Evolutionary conservation across 192 early-diverging fungal genomes (phyloP).

Genomic region (Coemansia sp.): DNA sequence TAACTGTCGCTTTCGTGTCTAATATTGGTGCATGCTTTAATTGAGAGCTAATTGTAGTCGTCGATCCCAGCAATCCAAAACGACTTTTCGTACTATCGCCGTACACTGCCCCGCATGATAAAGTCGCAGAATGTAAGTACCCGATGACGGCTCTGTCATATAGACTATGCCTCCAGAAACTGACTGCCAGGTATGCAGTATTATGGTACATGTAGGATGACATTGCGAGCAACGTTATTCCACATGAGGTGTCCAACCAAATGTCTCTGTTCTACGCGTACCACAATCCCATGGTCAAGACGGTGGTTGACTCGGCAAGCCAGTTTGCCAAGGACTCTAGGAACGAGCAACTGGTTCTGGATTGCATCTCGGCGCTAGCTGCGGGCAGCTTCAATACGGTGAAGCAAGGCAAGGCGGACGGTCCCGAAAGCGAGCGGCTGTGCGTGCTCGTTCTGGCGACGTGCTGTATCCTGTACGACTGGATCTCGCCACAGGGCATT

Average conservation of each 20-base stretch:
- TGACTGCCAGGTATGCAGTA: not conserved
- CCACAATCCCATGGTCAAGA: conserved; percentile 89
- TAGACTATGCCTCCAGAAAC: not conserved
- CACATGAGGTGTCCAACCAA: conserved; percentile 86
- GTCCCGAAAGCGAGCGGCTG: conserved; percentile 65
- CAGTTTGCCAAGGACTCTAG: conserved; percentile 66
- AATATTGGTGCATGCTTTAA: not conserved
- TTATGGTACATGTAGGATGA: conserved; percentile 40
- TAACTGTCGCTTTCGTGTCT: not conserved
- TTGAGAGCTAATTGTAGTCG: conserved; percentile 21
- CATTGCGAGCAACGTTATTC: conserved; percentile 64
- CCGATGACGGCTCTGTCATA: not conserved
- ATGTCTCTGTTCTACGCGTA: conserved; percentile 98
- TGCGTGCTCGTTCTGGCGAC: conserved; percentile 86
- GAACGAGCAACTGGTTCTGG: conserved; percentile 57
- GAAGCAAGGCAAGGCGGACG: conserved; percentile 62
- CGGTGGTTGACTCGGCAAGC: conserved; percentile 79
- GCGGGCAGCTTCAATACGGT: conserved; percentile 80
- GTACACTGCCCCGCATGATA: conserved; percentile 80
- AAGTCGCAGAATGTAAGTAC: conserved; percentile 63
- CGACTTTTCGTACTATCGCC: conserved; percentile 96
- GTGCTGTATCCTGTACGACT: conserved; percentile 89
- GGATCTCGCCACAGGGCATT: conserved; percentile 77
- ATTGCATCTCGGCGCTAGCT: conserved; percentile 74
- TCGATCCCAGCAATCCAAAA: conserved; percentile 77